Base-by-base conservation (phyloP, 1,139 yeast species). In the Kodamaea sp. region DNA sequence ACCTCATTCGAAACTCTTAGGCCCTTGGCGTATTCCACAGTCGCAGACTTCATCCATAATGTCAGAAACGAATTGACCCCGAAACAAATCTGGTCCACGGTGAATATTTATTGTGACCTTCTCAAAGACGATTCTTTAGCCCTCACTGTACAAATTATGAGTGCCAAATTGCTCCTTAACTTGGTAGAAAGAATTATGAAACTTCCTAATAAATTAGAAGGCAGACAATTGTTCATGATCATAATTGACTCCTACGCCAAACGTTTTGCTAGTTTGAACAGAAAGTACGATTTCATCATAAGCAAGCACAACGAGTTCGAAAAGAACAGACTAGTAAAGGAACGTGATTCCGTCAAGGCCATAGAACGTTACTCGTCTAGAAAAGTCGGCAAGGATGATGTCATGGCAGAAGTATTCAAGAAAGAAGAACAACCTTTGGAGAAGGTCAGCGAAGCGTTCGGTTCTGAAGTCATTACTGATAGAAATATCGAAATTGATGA, bases 41-140 rank as follows among this genome's bases (percentile, higher is more conserved):
- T 92, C 35, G 98, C 98, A 0, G 99, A 94, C 56, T 82, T 94
- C 51, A 85, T 94, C 35, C 97, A 92, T 51, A 89, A 87, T 50
- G 95, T 92, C 2, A 78, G 97, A 49, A 79, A 82, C 37, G 96
- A 90, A 45, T 69, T 94, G 38, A 81, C 87, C 1, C 79, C 94
- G 1, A 79, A 78, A 24, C 97, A 89, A 54, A 85, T 92, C 8
- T 83, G 95, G 83, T 83, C 85, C 38, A 87, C 96, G 0, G 95
- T 94, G 4, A 75, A 73, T 29, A 85, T 88, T 36, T 94, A 88
- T 55, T 85, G 96, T 51, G 78, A 75, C 25, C 80, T 88, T 47
- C 68, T 94, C 44, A 85, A 84, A 48, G 97, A 92, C 53, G 82
- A 80, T 47, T 70, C 94, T 0, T 65, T 94, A 45, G 95, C 96